Evolutionary conservation across 2,329 filamentous ascomycete species (phyloP).

Genomic region (Epichloe sibirici): DNA sequence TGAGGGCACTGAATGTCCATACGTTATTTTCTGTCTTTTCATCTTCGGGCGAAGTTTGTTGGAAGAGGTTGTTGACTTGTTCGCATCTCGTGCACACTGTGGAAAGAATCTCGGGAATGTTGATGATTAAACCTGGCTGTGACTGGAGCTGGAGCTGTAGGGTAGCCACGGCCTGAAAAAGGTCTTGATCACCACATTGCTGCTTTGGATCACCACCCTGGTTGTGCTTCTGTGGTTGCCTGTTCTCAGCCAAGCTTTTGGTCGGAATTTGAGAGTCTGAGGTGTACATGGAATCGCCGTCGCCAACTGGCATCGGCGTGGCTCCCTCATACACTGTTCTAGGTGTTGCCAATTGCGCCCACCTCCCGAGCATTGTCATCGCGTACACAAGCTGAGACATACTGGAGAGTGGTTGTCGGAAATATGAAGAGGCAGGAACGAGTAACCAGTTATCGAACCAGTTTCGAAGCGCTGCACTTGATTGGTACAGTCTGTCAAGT

Average conservation of each 20-base stretch:
- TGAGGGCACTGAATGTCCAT: constrained; percentile 36
- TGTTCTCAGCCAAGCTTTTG: constrained; percentile 4
- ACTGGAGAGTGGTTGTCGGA: constrained; percentile 32
- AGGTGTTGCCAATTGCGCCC: constrained; percentile 34
- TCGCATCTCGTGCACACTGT: constrained; percentile 31
- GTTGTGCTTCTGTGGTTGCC: background rate
- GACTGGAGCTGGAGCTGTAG: constrained; percentile 29
- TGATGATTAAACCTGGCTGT: constrained; percentile 32
- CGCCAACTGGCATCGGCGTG: constrained; percentile 15
- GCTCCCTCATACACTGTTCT: constrained; percentile 16
- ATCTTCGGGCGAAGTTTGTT: constrained; percentile 17
- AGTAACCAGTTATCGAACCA: constrained; percentile 39
- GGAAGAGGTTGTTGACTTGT: constrained; percentile 26
- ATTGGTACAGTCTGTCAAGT: constrained; percentile 37
- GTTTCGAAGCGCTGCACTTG: constrained; percentile 31
- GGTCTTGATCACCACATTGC: constrained; percentile 20
- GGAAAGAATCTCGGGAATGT: constrained; percentile 30
- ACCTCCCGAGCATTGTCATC: constrained; percentile 37
- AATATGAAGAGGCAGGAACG: constrained; percentile 30
- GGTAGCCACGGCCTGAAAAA: constrained; percentile 27
- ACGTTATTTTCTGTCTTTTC: constrained; percentile 30
- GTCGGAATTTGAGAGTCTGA: constrained; percentile 13
- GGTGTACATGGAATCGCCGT: constrained; percentile 12
- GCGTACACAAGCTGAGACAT: constrained; percentile 36
- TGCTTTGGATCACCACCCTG: constrained; percentile 2